Conservation (phyloP, 1,284 basidiomycete species). For the Trametes sp. region DNA sequence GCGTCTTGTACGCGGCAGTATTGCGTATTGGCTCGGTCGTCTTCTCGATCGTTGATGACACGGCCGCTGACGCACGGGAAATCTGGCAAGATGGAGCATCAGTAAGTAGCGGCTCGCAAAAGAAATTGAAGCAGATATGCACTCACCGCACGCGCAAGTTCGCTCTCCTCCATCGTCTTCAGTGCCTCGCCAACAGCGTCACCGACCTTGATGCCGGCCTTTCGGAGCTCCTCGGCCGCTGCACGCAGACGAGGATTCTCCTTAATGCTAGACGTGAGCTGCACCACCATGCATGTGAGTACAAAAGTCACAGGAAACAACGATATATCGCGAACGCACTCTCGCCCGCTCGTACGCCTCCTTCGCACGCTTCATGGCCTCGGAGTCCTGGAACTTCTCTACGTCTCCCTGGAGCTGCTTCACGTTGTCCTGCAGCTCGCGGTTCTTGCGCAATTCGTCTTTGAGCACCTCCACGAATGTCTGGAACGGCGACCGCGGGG, state of each 20-base stretch:
- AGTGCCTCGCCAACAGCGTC: conserved; percentile 94
- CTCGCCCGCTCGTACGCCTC: conserved; percentile 94
- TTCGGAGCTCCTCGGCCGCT: conserved; percentile 91
- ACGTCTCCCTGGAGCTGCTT: conserved; percentile 98
- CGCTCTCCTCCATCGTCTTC: conserved; percentile 93
- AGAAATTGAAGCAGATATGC: neutral
- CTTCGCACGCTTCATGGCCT: conserved; percentile 92
- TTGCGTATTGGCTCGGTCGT: conserved; percentile 95
- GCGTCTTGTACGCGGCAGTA: conserved; percentile 92
- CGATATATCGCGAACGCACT: conserved; percentile 57
- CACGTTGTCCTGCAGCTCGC: conserved; percentile 95
- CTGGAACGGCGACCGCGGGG: conserved; percentile 92
- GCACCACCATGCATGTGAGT: neutral
- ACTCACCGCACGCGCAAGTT: conserved; percentile 85
- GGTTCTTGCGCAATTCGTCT: conserved; percentile 93
- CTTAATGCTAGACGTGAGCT: conserved; percentile 95
- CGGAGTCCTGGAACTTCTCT: conserved; percentile 95
- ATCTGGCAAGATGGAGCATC: conserved; percentile 60
- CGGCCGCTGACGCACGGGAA: conserved; percentile 79
- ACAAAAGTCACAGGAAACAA: too few species aligned
- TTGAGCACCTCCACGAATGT: conserved; percentile 95
- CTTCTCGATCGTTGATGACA: conserved; percentile 80
- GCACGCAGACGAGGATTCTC: conserved; percentile 93
- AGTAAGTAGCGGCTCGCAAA: neutral
- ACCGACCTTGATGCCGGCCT: conserved; percentile 90